These are phyloP conservation scores for Ceratocystis eucalypticola DNA, from an alignment of 2,329 filamentous ascomycete genomes.

Conservation along the genomic window DNA sequence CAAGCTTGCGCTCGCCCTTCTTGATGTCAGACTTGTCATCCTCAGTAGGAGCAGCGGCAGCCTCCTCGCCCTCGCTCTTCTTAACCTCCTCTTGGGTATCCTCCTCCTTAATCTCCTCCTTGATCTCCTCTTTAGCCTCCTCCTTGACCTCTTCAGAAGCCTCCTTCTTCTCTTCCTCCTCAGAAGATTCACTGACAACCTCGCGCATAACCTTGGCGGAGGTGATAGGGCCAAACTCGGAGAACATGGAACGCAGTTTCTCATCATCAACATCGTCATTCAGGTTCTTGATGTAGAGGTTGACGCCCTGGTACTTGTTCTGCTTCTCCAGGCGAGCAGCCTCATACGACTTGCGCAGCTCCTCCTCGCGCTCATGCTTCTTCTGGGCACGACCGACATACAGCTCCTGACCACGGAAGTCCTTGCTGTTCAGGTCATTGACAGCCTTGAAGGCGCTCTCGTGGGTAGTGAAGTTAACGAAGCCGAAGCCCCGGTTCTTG, in stretches of 20 bases:
- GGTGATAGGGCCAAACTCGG: conserved; percentile 84
- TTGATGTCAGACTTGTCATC: conserved; percentile 33
- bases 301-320: conserved; percentile 98
- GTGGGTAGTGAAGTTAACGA: conserved; percentile 90
- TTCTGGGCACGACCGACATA: conserved; percentile 98
- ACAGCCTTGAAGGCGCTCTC: conserved; percentile 76
- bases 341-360: conserved; percentile 97
- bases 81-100: conserved; percentile 34
- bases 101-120: conserved; percentile 37
- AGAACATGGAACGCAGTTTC: conserved; percentile 88
- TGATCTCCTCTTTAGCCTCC: conserved; percentile 34
- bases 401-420: conserved; percentile 87
- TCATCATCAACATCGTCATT: conserved; percentile 96
- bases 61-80: conserved; percentile 38
- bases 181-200: conserved; percentile 42
- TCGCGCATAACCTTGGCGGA: conserved; percentile 99
- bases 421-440: conserved; percentile 79
- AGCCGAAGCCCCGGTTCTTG: conserved; percentile 91
- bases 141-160: conserved; percentile 38
- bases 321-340: conserved; percentile 95
- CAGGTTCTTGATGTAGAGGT: conserved; percentile 99
- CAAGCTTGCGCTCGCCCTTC: conserved; percentile 53
- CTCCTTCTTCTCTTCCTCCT: conserved; percentile 39
- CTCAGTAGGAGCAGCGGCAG: conserved; percentile 42
- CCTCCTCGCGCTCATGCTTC: conserved; percentile 99